Percentiles rank a stretch among this genome's conserved stretches.
These are phyloP conservation scores for Ogataea polymorpha DNA, from an alignment of 805 yeast genomes.

Conservation along the genomic window DNA sequence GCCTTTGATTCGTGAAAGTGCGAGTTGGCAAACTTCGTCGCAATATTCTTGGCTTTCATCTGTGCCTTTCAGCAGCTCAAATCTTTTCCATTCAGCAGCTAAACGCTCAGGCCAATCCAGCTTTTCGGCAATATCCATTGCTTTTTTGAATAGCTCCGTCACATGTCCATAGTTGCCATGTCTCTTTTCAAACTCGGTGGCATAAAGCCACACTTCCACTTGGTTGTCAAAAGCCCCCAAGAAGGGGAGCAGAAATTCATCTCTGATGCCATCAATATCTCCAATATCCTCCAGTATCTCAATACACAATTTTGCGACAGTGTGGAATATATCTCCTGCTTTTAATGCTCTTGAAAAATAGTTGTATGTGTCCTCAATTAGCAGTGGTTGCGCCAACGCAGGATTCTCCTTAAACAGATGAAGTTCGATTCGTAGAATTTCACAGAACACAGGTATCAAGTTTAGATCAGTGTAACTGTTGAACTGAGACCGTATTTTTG, in stretches of 20 bases:
- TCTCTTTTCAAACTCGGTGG: slow-evolving; percentile 38
- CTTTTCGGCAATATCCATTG: slow-evolving; percentile 25
- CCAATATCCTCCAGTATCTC: slow-evolving; percentile 33
- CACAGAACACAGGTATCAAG: neutral
- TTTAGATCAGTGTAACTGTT: neutral
- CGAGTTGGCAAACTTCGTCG: neutral
- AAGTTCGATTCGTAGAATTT: slow-evolving; percentile 9
- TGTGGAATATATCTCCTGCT: slow-evolving; percentile 37
- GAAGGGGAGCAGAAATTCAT: slow-evolving; percentile 4
- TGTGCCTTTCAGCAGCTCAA: slow-evolving; percentile 36
- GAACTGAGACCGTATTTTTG: neutral
- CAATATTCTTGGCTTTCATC: slow-evolving; percentile 8
- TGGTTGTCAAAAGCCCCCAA: slow-evolving; percentile 26
- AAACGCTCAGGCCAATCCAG: slow-evolving; percentile 53
- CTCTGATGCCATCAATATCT: slow-evolving; percentile 29
- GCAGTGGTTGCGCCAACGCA: slow-evolving; percentile 6
- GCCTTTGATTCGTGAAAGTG: neutral
- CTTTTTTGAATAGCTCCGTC: slow-evolving; percentile 31
- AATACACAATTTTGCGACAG: slow-evolving; percentile 42
- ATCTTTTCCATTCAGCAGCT: slow-evolving; percentile 42
- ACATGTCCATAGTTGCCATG: slow-evolving; percentile 28
- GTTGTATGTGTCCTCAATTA: slow-evolving; percentile 19
- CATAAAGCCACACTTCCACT: slow-evolving; percentile 47
- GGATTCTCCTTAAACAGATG: slow-evolving; percentile 5
- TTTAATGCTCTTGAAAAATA: slow-evolving; percentile 30